Evolutionary conservation across 23 red algal genomes (phyloP).

Genomic region (Gracilariopsis chorda): DNA sequence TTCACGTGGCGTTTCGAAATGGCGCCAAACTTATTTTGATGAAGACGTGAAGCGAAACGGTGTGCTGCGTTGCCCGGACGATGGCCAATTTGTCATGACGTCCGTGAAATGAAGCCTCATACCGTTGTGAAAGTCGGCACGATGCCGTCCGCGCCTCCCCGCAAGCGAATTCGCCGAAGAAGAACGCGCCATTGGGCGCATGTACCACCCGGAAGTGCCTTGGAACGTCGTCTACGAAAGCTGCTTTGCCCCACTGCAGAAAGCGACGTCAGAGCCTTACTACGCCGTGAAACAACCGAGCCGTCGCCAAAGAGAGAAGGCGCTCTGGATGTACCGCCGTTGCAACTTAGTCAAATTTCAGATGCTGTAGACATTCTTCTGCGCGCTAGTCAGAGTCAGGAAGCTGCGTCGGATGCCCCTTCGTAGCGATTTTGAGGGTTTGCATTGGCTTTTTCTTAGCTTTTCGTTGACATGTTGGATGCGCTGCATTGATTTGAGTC

Average conservation of each 20-base stretch:
- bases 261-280: background rate
- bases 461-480: too few relatives aligned
- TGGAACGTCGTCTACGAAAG: background rate
- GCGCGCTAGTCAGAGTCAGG: background rate
- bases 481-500: too few relatives aligned
- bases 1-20: too few relatives aligned
- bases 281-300: background rate
- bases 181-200: background rate
- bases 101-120: too few relatives aligned
- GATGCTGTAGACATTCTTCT: background rate
- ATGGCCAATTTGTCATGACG: too few relatives aligned
- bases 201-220: background rate
- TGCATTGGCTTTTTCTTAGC: too few relatives aligned
- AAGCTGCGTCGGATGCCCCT: background rate
- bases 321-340: background rate
- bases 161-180: background rate
- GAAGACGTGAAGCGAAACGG: too few relatives aligned
- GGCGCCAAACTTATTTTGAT: too few relatives aligned
- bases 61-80: too few relatives aligned
- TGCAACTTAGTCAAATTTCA: background rate
- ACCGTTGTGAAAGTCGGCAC: too few relatives aligned
- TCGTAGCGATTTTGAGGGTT: too few relatives aligned
- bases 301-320: background rate
- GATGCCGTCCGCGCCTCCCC: background rate
- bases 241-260: background rate